phyloP scores from a whole-genome alignment of 2,329 filamentous ascomycete genomes.

The Sarocladium strictum region DNA sequence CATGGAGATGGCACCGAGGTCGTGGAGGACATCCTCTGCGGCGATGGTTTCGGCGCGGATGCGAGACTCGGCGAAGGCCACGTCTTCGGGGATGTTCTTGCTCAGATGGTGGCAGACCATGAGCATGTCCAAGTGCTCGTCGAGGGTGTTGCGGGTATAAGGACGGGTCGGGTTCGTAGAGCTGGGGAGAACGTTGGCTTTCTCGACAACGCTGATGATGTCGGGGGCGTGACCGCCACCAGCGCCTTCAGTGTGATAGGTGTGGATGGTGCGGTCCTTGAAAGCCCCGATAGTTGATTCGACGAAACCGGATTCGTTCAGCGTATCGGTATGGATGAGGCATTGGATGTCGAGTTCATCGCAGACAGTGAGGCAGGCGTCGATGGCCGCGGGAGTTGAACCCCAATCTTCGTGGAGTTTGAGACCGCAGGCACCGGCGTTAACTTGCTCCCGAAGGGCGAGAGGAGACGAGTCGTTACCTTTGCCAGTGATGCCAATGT shows the following conservation, averaged over 20 bases:
- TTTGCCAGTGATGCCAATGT: slow-evolving; percentile 88
- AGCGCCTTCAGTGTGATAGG: slow-evolving; percentile 94
- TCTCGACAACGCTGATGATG: slow-evolving; percentile 90
- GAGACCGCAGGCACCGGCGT: slow-evolving; percentile 80
- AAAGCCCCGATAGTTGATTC: slow-evolving; percentile 84
- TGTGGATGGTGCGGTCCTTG: slow-evolving; percentile 84
- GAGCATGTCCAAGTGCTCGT: slow-evolving; percentile 96
- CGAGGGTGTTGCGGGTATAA: slow-evolving; percentile 85
- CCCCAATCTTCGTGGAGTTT: slow-evolving; percentile 98
- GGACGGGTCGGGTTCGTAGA: slow-evolving; percentile 91
- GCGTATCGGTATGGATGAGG: slow-evolving; percentile 90
- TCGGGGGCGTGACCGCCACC: slow-evolving; percentile 93
- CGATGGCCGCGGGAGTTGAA: slow-evolving; percentile 82
- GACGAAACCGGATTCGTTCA: slow-evolving; percentile 97
- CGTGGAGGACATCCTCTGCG: slow-evolving; percentile 92
- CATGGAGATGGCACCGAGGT: slow-evolving; percentile 93
- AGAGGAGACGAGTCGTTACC: slow-evolving; percentile 73
- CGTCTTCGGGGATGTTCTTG: slow-evolving; percentile 89
- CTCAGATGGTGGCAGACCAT: slow-evolving; percentile 97
- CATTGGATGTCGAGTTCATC: slow-evolving; percentile 91
- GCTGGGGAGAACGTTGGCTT: slow-evolving; percentile 79
- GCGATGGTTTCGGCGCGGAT: slow-evolving; percentile 96
- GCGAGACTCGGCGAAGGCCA: slow-evolving; percentile 89
- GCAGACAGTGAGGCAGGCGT: slow-evolving; percentile 77
- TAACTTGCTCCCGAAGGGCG: slow-evolving; percentile 72